Evolutionary conservation across 1,284 basidiomycete species (phyloP).

Genomic region (Cryptococcus sp.): DNA sequence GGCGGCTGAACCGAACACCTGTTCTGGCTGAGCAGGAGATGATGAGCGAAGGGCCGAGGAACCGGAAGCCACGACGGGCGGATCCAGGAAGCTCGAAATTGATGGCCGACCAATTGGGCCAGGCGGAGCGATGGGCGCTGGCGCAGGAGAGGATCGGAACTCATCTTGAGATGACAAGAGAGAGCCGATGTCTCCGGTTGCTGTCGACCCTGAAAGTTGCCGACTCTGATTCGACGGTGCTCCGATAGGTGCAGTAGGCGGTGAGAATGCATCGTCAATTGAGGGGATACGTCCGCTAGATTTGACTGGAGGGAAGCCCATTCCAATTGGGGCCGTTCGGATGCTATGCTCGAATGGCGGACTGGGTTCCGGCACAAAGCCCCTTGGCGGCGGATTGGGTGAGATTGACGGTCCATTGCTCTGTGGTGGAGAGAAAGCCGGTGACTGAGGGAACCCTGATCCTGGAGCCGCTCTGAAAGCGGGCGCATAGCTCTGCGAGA

Average conservation of each 20-base stretch:
- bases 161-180: constrained; percentile 14
- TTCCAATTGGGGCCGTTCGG: constrained; percentile 39
- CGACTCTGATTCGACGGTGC: constrained; percentile 13
- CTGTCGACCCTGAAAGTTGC: constrained; percentile 5
- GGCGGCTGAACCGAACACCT: constrained; percentile 44
- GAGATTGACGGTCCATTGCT: constrained; percentile 35
- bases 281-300: constrained; percentile 25
- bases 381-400: constrained; percentile 29
- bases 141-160: constrained; percentile 15
- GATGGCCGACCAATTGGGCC: constrained; percentile 30
- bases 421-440: constrained; percentile 34
- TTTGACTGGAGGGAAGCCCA: constrained; percentile 41
- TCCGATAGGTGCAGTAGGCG: constrained; percentile 38
- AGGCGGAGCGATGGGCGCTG: constrained; percentile 25
- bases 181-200: constrained; percentile 16
- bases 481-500: constrained; percentile 23
- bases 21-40: constrained; percentile 34
- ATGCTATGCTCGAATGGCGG: constrained; percentile 32
- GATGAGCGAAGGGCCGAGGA: constrained; percentile 16
- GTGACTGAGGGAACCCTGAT: constrained; percentile 23
- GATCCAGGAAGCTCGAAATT: constrained; percentile 5
- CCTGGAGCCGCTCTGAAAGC: constrained; percentile 23
- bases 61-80: constrained; percentile 12
- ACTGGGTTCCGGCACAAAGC: constrained; percentile 26
- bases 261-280: constrained; percentile 41